A percentile compares a stretch with the other conserved stretches of the same genome.
Evolutionary conservation across 108 stramenopile species (phyloP).

Genomic region (Pseudonitzschia multiseries): DNA sequence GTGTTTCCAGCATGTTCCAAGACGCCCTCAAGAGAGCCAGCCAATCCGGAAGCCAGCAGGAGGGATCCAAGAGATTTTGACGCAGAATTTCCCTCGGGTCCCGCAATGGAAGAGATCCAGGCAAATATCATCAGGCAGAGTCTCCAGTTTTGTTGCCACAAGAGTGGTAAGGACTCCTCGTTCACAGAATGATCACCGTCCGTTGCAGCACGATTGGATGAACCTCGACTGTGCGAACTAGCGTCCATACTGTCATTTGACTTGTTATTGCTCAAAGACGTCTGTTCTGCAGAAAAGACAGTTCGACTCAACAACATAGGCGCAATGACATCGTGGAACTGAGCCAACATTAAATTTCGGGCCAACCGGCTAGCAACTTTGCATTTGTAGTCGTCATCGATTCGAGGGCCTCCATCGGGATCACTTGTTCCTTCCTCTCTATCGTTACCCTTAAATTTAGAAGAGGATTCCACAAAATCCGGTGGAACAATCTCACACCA

Average conservation of each 20-base stretch:
- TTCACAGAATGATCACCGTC: not conserved
- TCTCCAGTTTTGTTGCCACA: conserved; percentile 82
- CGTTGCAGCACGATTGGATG: not conserved
- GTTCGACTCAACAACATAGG: conserved; percentile 80
- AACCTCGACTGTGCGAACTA: not conserved
- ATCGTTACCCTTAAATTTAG: not conserved
- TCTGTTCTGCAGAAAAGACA: conserved; percentile 54
- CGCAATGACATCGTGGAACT: conserved; percentile 82
- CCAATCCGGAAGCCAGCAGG: conserved; percentile 62
- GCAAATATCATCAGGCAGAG: conserved; percentile 62
- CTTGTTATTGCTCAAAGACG: not conserved
- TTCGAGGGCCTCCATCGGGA: conserved; percentile 5
- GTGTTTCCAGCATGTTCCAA: conserved; percentile 20
- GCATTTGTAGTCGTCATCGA: conserved; percentile 48
- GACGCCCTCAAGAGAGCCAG: conserved; percentile 57
- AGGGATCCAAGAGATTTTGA: conserved; percentile 62
- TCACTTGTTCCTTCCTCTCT: not conserved
- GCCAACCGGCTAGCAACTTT: conserved; percentile 68
- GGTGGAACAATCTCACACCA: conserved; percentile 64
- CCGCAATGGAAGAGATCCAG: conserved; percentile 77
- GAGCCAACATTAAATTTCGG: conserved; percentile 66
- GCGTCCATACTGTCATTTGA: not conserved
- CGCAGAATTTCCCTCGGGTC: conserved; percentile 62
- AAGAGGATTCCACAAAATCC: not conserved
- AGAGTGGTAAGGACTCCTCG: conserved; percentile 19